These are phyloP conservation scores for Lentinula detonsa DNA, from an alignment of 768 basidiomycete genomes.

Conservation along the genomic window DNA sequence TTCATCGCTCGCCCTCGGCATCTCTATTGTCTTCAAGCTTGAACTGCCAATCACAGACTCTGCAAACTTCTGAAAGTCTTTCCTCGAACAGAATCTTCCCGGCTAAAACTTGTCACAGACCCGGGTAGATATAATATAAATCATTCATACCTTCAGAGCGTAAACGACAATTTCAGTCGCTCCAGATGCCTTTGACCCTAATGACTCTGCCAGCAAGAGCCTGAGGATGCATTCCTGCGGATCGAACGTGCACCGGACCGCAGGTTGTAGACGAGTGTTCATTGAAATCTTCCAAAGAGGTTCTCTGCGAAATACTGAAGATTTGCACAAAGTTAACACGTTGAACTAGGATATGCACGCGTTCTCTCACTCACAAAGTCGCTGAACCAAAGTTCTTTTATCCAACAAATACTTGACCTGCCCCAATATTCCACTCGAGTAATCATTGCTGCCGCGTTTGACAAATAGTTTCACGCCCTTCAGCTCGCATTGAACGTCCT, in stretches of 20 bases:
- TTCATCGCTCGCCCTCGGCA: background rate
- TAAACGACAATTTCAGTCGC: conserved; percentile 49
- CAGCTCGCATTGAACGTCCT: conserved; percentile 48
- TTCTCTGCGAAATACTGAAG: conserved; percentile 62
- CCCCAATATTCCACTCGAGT: conserved; percentile 54
- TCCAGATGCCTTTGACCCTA: conserved; percentile 19
- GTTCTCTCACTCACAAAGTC: conserved; percentile 35
- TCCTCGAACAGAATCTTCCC: conserved; percentile 41
- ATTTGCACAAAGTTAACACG: conserved; percentile 11
- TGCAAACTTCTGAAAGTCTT: conserved; percentile 51
- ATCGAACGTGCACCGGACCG: conserved; percentile 55
- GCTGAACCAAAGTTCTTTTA: conserved; percentile 32
- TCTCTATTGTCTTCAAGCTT: background rate
- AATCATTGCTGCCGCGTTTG: conserved; percentile 50
- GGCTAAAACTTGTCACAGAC: conserved; percentile 22
- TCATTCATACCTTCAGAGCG: conserved; percentile 51
- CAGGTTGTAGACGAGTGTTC: conserved; percentile 51
- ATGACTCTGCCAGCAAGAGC: conserved; percentile 45
- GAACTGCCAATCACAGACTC: conserved; percentile 32
- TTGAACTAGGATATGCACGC: background rate
- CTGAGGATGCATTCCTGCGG: conserved; percentile 49
- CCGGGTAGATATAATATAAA: too few species aligned
- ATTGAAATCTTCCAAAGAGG: conserved; percentile 66
- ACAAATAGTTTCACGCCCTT: conserved; percentile 57
- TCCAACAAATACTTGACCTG: conserved; percentile 53